Conservation (phyloP, 1,284 basidiomycete species). For the Tilletia horrida region DNA sequence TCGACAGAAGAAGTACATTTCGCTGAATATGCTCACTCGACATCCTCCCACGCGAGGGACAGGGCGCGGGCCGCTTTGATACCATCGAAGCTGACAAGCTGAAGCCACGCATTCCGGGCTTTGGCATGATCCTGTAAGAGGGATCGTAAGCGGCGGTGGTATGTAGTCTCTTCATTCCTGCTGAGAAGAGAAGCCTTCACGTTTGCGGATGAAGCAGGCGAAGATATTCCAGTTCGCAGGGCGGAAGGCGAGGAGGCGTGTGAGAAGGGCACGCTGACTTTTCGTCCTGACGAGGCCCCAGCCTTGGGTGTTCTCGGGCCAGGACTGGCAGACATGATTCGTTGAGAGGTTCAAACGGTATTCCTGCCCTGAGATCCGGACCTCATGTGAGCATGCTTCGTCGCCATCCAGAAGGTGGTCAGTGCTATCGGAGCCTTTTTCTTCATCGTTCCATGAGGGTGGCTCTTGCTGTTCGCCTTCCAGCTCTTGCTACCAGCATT, state of each 20-base stretch:
- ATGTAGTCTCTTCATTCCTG: slow-evolving; percentile 40
- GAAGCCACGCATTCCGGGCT: slow-evolving; percentile 39
- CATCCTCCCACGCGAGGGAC: slow-evolving; percentile 39
- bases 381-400: no score
- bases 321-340: slow-evolving; percentile 2
- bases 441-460: no score
- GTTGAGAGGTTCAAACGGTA: no score
- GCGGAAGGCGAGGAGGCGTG: slow-evolving; percentile 11
- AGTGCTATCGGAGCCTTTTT: no score
- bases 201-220: neutral
- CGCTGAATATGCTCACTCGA: slow-evolving; percentile 20
- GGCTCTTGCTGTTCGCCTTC: no score
- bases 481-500: no score
- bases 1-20: no score
- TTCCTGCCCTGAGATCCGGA: no score
- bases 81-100: slow-evolving; percentile 44
- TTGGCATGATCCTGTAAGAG: slow-evolving; percentile 34
- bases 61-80: slow-evolving; percentile 42
- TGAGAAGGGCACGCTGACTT: slow-evolving; percentile 9
- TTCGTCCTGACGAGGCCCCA: neutral
- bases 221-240: neutral
- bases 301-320: slow-evolving; percentile 6
- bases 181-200: slow-evolving; percentile 24
- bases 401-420: no score
- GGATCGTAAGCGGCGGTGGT: slow-evolving; percentile 38